Evolutionary conservation across 495 filamentous ascomycete genomes (phyloP), one percentile per base, ranked within the genome.

Genomic region (Lophiostoma macrostomum): DNA sequence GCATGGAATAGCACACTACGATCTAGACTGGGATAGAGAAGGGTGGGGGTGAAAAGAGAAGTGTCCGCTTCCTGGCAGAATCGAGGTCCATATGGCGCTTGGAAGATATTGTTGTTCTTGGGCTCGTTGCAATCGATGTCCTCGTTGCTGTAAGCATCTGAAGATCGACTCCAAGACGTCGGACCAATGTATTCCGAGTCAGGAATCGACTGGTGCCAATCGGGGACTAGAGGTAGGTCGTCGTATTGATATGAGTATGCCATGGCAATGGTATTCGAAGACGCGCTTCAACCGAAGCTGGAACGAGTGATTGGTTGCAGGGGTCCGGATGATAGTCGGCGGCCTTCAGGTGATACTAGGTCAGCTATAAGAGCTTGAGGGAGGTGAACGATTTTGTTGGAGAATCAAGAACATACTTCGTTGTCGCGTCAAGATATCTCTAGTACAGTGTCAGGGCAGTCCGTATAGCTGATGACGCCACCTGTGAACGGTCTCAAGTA

Each of bases 151-250:
- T n/a, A n/a, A n/a, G n/a, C n/a, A n/a, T n/a, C n/a, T n/a, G n/a
- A n/a, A n/a, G n/a, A n/a, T n/a, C n/a, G n/a, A n/a, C n/a, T n/a
- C 36, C 1, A 25, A 16, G n/a, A 49, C 12, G 6, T 24, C 40
- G 45, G 43, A 16, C 28, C 32, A 13, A 24, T 14, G 32, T 51
- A 34, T 1, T 52, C 54, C 8, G 10, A 7, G 18, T 1, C n/a
- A 28, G 28, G 24, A 23, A 30, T 8, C 10, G 19, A 23, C 6
- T 53, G 46, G 5, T 64, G 56, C n/a, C 30, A 8, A 34, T 40
- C 14, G 19, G 29, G 60, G 14, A 64, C 56, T 18, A 60, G 55
- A 29, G 60, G 60, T 18, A 64, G 20, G 32, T 64, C 60, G 23
- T 41, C 35, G 42, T 53, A 64, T 30, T 49, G 43, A 7, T 52